These are phyloP conservation scores for Scolecobasidium constrictum DNA, from an alignment of 2,329 filamentous ascomycete species.

Conservation along the genomic window DNA sequence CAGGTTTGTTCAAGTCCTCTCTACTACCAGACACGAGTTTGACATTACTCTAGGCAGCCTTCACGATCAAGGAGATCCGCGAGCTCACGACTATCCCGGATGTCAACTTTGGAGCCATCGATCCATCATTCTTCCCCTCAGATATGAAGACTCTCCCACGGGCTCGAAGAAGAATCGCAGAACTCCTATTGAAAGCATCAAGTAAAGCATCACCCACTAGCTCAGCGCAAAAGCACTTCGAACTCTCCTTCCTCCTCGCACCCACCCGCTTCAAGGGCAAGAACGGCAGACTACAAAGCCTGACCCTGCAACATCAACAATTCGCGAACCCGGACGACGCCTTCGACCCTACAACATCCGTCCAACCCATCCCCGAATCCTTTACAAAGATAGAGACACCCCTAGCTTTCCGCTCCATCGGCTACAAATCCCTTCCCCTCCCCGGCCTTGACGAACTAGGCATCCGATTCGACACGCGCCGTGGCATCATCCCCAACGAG, in stretches of 20 bases:
- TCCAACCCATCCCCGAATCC: constrained; percentile 29
- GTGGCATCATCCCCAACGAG: constrained; percentile 66
- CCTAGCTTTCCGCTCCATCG: constrained; percentile 84
- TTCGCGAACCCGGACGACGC: constrained; percentile 26
- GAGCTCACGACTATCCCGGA: constrained; percentile 70
- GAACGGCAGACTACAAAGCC: constrained; percentile 45
- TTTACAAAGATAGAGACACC: constrained; percentile 47
- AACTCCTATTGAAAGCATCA: constrained; percentile 70
- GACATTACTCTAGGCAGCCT: constrained; percentile 55
- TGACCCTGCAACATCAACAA: constrained; percentile 51
- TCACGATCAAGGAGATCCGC: constrained; percentile 88
- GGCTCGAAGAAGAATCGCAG: constrained; percentile 64
- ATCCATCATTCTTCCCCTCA: constrained; percentile 54
- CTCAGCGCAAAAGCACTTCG: constrained; percentile 59
- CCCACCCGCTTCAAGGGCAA: constrained; percentile 56
- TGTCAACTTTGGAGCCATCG: constrained; percentile 62
- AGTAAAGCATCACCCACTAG: constrained; percentile 29
- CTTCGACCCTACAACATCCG: constrained; percentile 41
- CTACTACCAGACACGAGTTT: not conserved
- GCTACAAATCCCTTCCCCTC: constrained; percentile 75
- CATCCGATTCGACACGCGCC: constrained; percentile 63
- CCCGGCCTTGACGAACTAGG: constrained; percentile 62
- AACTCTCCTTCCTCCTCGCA: constrained; percentile 73
- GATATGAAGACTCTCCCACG: constrained; percentile 62
- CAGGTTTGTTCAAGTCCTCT: constrained; percentile 45